Evolutionary conservation across 2,329 filamentous ascomycete genomes (phyloP).

Genomic region (Trichophyton simii): DNA sequence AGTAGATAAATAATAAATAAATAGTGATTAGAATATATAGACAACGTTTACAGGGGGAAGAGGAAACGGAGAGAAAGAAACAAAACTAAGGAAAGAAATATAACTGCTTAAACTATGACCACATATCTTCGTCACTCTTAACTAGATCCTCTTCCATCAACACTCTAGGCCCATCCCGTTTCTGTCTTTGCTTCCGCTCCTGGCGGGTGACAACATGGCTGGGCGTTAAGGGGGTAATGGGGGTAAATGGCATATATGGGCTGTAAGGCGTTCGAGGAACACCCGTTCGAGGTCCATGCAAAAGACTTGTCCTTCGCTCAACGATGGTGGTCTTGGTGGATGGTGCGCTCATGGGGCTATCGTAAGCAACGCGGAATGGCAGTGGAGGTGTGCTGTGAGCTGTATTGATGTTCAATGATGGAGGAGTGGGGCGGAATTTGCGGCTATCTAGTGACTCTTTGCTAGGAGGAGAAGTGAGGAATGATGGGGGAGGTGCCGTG

Average conservation of each 20-base stretch:
- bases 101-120: conserved; percentile 16
- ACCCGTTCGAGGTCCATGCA: conserved; percentile 33
- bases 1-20: neutral
- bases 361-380: conserved; percentile 34
- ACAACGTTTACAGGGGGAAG: neutral
- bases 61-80: neutral
- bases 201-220: conserved; percentile 34
- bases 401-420: conserved; percentile 23
- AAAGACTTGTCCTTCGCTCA: conserved; percentile 29
- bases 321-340: conserved; percentile 39
- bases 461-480: neutral
- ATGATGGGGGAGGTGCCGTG: conserved; percentile 4
- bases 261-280: conserved; percentile 37
- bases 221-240: conserved; percentile 38
- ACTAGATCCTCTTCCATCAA: conserved; percentile 37
- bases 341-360: conserved; percentile 31
- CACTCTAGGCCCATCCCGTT: conserved; percentile 33
- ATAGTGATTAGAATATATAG: neutral
- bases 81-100: neutral
- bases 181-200: conserved; percentile 31
- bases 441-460: conserved; percentile 13
- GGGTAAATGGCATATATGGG: conserved; percentile 40
- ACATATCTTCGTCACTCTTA: conserved; percentile 34
- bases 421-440: conserved; percentile 18
- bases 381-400: conserved; percentile 25